Evolutionary conservation across 2,329 filamentous ascomycete genomes (phyloP).

Genomic region (Pseudogymnoascus sp.): DNA sequence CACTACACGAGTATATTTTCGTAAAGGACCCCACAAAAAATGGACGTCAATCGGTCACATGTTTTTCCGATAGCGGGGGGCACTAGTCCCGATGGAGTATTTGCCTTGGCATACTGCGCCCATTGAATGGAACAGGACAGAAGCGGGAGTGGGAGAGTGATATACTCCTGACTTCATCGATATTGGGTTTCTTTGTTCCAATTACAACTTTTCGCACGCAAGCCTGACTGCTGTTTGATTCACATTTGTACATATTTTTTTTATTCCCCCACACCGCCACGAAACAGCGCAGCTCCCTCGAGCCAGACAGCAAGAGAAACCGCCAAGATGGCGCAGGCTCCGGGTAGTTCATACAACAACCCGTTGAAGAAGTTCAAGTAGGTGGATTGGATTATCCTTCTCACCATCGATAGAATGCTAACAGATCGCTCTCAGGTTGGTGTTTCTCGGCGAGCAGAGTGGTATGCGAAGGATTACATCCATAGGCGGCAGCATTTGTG

Average conservation of each 20-base stretch:
- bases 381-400: slow-evolving; percentile 17
- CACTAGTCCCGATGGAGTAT: background rate
- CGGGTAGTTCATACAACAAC: slow-evolving; percentile 89
- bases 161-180: slow-evolving; percentile 9
- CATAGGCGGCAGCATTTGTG: slow-evolving; percentile 17
- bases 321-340: slow-evolving; percentile 70
- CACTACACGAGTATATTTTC: slow-evolving; percentile 1
- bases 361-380: slow-evolving; percentile 99
- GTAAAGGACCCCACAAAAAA: slow-evolving; percentile 1
- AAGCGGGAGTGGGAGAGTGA: slow-evolving; percentile 1
- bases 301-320: slow-evolving; percentile 9
- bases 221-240: slow-evolving; percentile 2
- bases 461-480: slow-evolving; percentile 52
- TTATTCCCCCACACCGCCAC: slow-evolving; percentile 1
- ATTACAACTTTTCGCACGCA: background rate
- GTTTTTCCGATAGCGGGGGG: background rate
- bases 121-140: slow-evolving; percentile 7
- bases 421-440: slow-evolving; percentile 55
- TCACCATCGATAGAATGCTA: background rate
- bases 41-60: background rate
- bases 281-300: slow-evolving; percentile 1
- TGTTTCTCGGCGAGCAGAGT: slow-evolving; percentile 97
- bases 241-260: slow-evolving; percentile 7
- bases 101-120: slow-evolving; percentile 6
- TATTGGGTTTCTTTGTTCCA: slow-evolving; percentile 4